These are phyloP conservation scores for Geosmithia putterillii DNA, from an alignment of 2,329 filamentous ascomycete species.

Conservation along the genomic window DNA sequence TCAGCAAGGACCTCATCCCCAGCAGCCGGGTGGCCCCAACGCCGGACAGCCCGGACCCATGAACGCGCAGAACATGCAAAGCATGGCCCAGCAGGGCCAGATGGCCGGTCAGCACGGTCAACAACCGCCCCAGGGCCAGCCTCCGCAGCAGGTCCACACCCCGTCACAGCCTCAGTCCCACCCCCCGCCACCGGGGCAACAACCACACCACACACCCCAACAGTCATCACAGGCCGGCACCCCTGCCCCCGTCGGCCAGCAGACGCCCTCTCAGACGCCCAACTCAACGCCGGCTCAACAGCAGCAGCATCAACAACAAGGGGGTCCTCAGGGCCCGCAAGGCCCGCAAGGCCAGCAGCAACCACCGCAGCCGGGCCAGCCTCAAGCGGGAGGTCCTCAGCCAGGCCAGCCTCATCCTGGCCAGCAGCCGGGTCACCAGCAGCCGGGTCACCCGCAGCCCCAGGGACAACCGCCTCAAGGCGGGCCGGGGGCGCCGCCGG, in stretches of 20 bases:
- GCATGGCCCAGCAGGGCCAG: conserved; percentile 26
- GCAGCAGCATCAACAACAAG: conserved; percentile 3
- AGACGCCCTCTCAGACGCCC: conserved; percentile 33
- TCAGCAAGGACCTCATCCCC: conserved; percentile 10
- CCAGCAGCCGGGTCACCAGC: background rate
- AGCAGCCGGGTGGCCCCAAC: conserved; percentile 15
- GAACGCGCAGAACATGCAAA: conserved; percentile 31
- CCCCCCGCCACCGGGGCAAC: conserved; percentile 23
- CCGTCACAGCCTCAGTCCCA: conserved; percentile 22
- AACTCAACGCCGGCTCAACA: conserved; percentile 22
- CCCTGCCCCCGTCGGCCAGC: conserved; percentile 30
- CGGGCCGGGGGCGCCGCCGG: conserved; percentile 14
- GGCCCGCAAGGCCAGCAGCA: conserved; percentile 23
- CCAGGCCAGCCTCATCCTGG: background rate
- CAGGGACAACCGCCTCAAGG: background rate
- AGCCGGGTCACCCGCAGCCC: background rate
- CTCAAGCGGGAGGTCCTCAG: background rate
- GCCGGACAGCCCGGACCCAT: conserved; percentile 35
- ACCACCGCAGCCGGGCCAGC: conserved; percentile 15
- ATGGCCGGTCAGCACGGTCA: conserved; percentile 17
- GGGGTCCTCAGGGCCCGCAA: conserved; percentile 9
- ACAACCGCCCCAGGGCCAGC: conserved; percentile 17
- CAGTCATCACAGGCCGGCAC: conserved; percentile 27
- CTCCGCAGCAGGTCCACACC: conserved; percentile 16
- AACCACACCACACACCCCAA: conserved; percentile 32